Evolutionary conservation across 129 eudicot species (phyloP).

Genomic region (Escallonia herrerae): DNA sequence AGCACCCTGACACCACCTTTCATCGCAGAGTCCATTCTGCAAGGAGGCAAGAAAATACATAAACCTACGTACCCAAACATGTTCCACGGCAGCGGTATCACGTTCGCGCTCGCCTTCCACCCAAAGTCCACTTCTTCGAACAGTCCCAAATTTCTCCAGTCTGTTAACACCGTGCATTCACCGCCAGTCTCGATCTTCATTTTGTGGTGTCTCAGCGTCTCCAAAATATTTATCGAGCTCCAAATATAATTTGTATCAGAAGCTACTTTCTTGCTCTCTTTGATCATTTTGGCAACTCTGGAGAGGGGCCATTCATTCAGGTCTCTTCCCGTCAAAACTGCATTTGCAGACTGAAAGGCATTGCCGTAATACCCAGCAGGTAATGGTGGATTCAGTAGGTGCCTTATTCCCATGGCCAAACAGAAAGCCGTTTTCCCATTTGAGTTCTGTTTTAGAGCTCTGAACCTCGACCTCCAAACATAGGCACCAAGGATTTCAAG

Average conservation of each 20-base stretch:
- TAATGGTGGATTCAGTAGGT: constrained; percentile 16
- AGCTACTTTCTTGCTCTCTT: constrained; percentile 16
- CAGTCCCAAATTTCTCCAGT: constrained; percentile 20
- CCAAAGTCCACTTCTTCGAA: constrained; percentile 14
- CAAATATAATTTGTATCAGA: not conserved
- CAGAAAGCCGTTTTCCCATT: constrained; percentile 12
- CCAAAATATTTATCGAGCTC: not conserved
- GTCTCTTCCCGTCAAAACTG: constrained; percentile 8
- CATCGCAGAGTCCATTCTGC: not conserved
- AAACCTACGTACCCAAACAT: constrained; percentile 3
- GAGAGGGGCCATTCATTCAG: constrained; percentile 9
- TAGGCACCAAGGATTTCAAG: constrained; percentile 11
- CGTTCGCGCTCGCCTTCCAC: constrained; percentile 8
- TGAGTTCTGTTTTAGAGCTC: constrained; percentile 14
- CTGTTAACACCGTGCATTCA: constrained; percentile 9
- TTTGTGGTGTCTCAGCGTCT: constrained; percentile 12
- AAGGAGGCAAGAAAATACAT: constrained; percentile 11
- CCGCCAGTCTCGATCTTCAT: constrained; percentile 2
- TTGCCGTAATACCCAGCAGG: constrained; percentile 16
- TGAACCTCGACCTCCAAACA: constrained; percentile 12
- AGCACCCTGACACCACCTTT: constrained; percentile 14
- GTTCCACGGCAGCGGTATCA: constrained; percentile 13
- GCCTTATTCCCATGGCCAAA: constrained; percentile 10
- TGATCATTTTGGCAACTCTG: constrained; percentile 16
- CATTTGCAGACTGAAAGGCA: constrained; percentile 4